Evolutionary conservation across 495 filamentous ascomycete genomes (phyloP).

Genomic region (Xylaria curta): DNA sequence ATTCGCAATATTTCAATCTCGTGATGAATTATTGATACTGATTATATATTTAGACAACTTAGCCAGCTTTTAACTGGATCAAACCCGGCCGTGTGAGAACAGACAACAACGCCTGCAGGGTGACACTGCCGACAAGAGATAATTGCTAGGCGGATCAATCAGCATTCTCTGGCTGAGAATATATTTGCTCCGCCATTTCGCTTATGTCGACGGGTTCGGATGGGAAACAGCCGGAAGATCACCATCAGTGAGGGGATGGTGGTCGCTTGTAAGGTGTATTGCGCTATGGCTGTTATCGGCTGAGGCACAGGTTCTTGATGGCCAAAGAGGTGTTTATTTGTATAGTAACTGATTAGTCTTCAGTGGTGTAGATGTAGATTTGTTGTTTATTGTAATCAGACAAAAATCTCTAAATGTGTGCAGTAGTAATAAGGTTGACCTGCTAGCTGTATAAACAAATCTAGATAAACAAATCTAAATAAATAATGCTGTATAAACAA

Average conservation of each 20-base stretch:
- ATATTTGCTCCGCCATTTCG: not conserved
- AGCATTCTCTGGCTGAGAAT: not conserved
- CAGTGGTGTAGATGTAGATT: not conserved
- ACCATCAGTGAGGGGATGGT: not conserved
- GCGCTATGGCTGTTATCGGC: not conserved
- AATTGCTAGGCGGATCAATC: not conserved
- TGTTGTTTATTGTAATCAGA: not conserved
- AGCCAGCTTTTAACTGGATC: not conserved
- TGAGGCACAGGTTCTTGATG: not conserved
- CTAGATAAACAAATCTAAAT: too few species aligned
- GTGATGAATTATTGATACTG: not conserved
- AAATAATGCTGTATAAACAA: too few species aligned
- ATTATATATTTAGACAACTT: not conserved
- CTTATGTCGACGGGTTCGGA: not conserved
- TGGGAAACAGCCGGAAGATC: not conserved
- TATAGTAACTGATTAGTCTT: not conserved
- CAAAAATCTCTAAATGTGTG: too few species aligned
- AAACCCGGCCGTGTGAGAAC: not conserved
- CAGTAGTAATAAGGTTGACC: too few species aligned
- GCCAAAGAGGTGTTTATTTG: not conserved
- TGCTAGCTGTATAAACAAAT: too few species aligned
- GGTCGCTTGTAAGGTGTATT: not conserved
- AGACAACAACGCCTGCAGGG: not conserved
- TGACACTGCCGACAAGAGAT: not conserved
- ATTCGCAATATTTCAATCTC: not conserved